Conservation (phyloP, 164 flowering plant genomes). For the Nelumbo lutea region DNA sequence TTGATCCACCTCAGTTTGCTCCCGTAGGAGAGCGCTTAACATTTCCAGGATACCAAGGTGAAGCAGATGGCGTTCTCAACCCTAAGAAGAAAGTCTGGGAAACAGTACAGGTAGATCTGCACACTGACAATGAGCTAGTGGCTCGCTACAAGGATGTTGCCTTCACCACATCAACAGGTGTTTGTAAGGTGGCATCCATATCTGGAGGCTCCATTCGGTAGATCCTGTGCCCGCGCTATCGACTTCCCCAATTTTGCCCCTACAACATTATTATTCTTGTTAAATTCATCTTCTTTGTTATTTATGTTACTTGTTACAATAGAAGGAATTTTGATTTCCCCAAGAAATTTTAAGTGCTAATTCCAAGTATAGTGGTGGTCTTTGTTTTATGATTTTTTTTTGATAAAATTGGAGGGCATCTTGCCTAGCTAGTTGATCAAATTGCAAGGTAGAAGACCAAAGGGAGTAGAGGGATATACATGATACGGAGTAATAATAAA, state of each 20-base stretch:
- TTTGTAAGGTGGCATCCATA: slow-evolving; percentile 74
- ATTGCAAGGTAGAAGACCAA: too few species aligned
- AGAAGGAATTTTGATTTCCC: too few species aligned
- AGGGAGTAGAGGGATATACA: too few species aligned
- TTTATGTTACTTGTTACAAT: neutral
- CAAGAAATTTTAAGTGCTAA: too few species aligned
- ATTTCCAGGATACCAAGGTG: slow-evolving; percentile 67
- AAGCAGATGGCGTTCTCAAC: slow-evolving; percentile 68
- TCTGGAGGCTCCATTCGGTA: slow-evolving; percentile 59
- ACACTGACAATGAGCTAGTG: slow-evolving; percentile 42
- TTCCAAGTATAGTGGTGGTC: too few species aligned
- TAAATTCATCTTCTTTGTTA: neutral
- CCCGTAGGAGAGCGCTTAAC: slow-evolving; percentile 56
- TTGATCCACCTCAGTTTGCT: slow-evolving; percentile 30
- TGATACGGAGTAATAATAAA: too few species aligned
- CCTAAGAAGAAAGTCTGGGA: slow-evolving; percentile 97
- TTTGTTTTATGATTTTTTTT: too few species aligned
- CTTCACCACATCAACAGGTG: slow-evolving; percentile 79
- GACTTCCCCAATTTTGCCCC: too few species aligned
- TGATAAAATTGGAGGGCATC: too few species aligned
- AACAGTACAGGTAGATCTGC: slow-evolving; percentile 63
- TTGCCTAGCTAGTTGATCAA: too few species aligned
- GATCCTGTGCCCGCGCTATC: too few species aligned
- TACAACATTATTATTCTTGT: neutral
- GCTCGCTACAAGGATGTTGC: slow-evolving; percentile 73